Base-by-base conservation (phyloP, 2,329 filamentous ascomycete genomes). In the Hymenoscyphus linearis region DNA sequence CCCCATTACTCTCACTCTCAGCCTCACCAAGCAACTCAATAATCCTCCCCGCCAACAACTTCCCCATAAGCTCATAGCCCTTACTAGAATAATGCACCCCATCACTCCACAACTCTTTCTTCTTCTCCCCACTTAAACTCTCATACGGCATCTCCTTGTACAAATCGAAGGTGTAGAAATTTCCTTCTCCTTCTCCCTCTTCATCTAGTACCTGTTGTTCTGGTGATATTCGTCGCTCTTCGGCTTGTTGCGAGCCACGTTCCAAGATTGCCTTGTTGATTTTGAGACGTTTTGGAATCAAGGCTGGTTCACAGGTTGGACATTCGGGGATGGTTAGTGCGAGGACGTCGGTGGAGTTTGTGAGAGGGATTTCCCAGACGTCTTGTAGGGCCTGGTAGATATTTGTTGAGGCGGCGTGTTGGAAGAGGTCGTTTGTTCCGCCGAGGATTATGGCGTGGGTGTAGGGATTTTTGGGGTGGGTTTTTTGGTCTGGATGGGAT, bases 361-460 rank as follows among this genome's bases (percentile, higher is more conserved):
- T 68, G 1, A 86, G 75, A 1, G 81, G 76, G 2, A 82, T 71
- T 52, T 76, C 72, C 79, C 82, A 89, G 40, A 76, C 71, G 10
- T 75, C 69, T 64, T 80, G 73, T 14, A 88, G 78, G 9, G 75
- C 74, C 6, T 76, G 68, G 65, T 80, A 81, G 25, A 86, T 81
- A 1, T 74, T 68, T 0, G 78, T 72, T 9, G 77, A 66, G 2
- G 53, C 14, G 36, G 67, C 65, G 9, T 70, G 69, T 62, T 75
- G 76, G 25, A 72, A 80, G 4, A 88, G 71, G 65, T 89, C 85
- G 67, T 88, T 89, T 55, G 85, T 88, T 2, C 85, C 86, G 9
- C 83, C 85, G 2, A 89, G 78, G 4, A 88, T 73, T 35, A 89
- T 79, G 14, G 82, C 79, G 83, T 85, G 88, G 75, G 87, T 82